Evolutionary conservation across 768 basidiomycete species (phyloP).

Genomic region (Harrya chromipes): DNA sequence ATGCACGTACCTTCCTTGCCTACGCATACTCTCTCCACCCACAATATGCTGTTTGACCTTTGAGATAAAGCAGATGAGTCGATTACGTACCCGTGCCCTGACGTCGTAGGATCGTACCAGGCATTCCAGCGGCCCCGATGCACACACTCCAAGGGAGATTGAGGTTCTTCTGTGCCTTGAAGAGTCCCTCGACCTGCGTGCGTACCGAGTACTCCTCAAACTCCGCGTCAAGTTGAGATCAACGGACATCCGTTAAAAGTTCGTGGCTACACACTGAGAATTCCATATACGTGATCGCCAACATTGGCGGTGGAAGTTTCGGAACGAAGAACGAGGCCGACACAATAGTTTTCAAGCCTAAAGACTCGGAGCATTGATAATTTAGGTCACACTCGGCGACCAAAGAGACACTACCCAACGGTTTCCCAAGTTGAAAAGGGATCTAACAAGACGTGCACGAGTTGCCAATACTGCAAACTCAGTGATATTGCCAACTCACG

Average conservation of each 20-base stretch:
- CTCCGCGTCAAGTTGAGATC: background rate
- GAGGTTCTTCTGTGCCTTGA: constrained; percentile 21
- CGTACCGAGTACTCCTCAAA: constrained; percentile 14
- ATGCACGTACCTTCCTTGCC: constrained; percentile 35
- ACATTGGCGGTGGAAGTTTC: constrained; percentile 36
- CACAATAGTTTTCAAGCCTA: too few species aligned
- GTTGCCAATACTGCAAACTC: too few species aligned
- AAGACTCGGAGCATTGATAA: too few species aligned
- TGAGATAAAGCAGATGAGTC: background rate
- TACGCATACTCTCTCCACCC: constrained; percentile 31
- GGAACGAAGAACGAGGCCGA: constrained; percentile 42
- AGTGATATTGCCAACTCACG: too few species aligned
- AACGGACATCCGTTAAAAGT: too few species aligned
- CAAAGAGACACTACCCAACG: background rate
- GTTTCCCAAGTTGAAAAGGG: constrained; percentile 6
- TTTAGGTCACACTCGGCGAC: too few species aligned
- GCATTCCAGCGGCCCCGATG: constrained; percentile 27
- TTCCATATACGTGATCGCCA: constrained; percentile 35
- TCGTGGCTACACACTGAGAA: too few species aligned
- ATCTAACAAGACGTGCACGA: background rate
- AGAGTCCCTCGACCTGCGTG: background rate
- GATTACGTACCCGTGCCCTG: too few species aligned
- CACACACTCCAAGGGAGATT: constrained; percentile 25
- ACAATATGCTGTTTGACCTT: constrained; percentile 26
- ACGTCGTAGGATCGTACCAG: background rate